Evolutionary conservation across 345 rosid species (phyloP), one percentile per base, ranked within the genome.

Genomic region (Theobroma cacao): DNA sequence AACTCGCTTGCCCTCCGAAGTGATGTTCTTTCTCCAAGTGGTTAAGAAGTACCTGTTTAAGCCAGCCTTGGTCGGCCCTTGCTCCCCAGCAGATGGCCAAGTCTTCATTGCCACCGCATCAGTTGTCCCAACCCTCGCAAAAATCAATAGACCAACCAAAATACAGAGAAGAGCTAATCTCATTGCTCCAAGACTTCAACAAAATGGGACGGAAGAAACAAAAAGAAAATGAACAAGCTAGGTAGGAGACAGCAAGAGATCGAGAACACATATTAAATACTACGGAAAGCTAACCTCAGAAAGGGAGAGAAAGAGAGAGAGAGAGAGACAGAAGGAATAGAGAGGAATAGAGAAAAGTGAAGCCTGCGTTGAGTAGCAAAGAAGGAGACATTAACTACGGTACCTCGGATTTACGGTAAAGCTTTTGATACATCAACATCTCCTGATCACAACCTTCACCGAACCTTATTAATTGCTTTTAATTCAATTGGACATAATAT

Each of bases 281-380:
- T 70, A 69, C 1, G 58, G 70, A 63, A 63, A 33, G 64, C 70
- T 8, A 73, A 75, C 61, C 45, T 33, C 9, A 5, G n/a, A 53
- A 26, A 53, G 24, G n/a, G 18, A 20, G 22, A 52, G 28, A 72
- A 53, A 53, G 58, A 53, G 24, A 8, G 18, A 20, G 22, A 52
- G 28, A 72, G 68, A 52, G 14, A 22, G 85, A 83, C 83, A 77
- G 73, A 83, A 83, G 50, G 85, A 83, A 80, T 73, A 14, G 72
- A 59, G 41, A 63, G 17, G 6, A 36, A 11, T 40, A 9, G 33
- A 30, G 20, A 22, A 20, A 50, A 59, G 33, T 28, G 1, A 56
- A 60, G 22, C 41, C 40, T 30, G 43, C 48, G 60, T 62, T 47
- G 13, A 58, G 76, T 34, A 22, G 58, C 58, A 20, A 17, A 10